Evolutionary conservation across 805 yeast species (phyloP).

Genomic region (Osmozyma mogii): DNA sequence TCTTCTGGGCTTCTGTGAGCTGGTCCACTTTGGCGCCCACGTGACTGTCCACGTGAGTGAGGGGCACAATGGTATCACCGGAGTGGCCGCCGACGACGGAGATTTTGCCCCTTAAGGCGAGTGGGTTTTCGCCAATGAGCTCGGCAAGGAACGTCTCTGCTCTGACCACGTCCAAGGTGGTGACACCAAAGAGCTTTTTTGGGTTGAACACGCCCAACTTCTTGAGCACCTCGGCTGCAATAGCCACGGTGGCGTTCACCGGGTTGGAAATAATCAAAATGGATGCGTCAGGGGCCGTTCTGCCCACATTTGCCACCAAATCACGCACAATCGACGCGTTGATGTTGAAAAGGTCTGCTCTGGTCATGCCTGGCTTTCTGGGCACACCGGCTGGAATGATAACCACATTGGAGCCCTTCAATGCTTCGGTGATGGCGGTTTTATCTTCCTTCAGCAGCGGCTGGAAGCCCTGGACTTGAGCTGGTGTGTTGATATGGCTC

Average conservation of each 20-base stretch:
- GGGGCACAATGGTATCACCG: slow-evolving; percentile 40
- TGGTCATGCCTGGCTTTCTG: slow-evolving; percentile 42
- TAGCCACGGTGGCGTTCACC: slow-evolving; percentile 39
- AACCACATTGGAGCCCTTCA: slow-evolving; percentile 32
- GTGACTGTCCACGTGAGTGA: slow-evolving; percentile 15
- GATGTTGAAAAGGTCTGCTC: slow-evolving; percentile 40
- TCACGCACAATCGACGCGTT: slow-evolving; percentile 39
- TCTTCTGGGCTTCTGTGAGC: slow-evolving; percentile 12
- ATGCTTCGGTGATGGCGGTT: slow-evolving; percentile 28
- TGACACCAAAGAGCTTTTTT: slow-evolving; percentile 37
- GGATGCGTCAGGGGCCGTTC: slow-evolving; percentile 34
- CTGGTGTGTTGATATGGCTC: slow-evolving; percentile 34
- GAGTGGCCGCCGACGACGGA: slow-evolving; percentile 42
- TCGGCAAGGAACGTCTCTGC: slow-evolving; percentile 39
- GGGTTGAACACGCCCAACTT: slow-evolving; percentile 40
- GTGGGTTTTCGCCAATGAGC: slow-evolving; percentile 25
- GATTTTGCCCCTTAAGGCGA: slow-evolving; percentile 28
- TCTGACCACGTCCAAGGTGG: slow-evolving; percentile 38
- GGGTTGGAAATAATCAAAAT: slow-evolving; percentile 40
- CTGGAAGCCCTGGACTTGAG: slow-evolving; percentile 33
- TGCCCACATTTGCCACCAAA: slow-evolving; percentile 32
- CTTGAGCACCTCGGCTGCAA: slow-evolving; percentile 42
- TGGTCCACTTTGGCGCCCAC: slow-evolving; percentile 13
- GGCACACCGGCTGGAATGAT: slow-evolving; percentile 43
- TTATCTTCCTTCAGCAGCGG: slow-evolving; percentile 32